Base-by-base conservation (phyloP, 176 grass and related monocot species). In the Sorghum bicolor region DNA sequence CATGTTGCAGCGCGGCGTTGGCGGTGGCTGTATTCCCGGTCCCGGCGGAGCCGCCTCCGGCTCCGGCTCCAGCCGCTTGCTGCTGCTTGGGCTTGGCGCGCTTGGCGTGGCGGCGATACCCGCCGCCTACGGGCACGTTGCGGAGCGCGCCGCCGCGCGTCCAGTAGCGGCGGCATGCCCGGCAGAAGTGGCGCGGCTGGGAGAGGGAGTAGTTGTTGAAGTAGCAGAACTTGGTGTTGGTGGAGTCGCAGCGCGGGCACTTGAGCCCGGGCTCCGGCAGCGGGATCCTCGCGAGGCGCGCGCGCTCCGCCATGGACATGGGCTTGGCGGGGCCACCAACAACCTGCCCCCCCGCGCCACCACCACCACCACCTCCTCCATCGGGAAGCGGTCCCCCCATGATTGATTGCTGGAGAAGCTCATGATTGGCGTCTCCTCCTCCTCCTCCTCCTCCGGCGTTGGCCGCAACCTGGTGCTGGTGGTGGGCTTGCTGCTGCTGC, bases 181-280 rank as follows among this genome's bases (percentile, higher is more conserved):
- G 92, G 92, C 95, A 97, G 86, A 94, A 97, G 92, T 97, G 95
- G 77, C 95, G 95, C 9, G 95, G 95, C 92, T 97, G 95, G 7
- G 92, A 83, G 70, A 97, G 95, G 16, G 95, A 97, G 90, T 97
- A 97, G 82, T 97, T 97, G 81, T 97, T 97, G 84, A 91, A 97
- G 88, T 97, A 97, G 86, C 95, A 97, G 39, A 97, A 97, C 86
- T 97, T 97, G 88, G 95, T 97, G 88, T 97, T 97, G 50, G 84
- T 78, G 31, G 94, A 97, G 16, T 97, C 94, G 90, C 94, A 97
- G 55, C 94, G 94, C 19, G 94, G 94, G 65, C 94, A 97, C 86
- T 94, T 97, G 83, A 97, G 95, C 12, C 82, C 86, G 52, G 88
- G 86, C 72, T 97, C 95, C 22, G 95, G 92, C 78, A 90, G 86